phyloP scores from a whole-genome alignment of 768 basidiomycete species.

The Boletus barrowsii region DNA sequence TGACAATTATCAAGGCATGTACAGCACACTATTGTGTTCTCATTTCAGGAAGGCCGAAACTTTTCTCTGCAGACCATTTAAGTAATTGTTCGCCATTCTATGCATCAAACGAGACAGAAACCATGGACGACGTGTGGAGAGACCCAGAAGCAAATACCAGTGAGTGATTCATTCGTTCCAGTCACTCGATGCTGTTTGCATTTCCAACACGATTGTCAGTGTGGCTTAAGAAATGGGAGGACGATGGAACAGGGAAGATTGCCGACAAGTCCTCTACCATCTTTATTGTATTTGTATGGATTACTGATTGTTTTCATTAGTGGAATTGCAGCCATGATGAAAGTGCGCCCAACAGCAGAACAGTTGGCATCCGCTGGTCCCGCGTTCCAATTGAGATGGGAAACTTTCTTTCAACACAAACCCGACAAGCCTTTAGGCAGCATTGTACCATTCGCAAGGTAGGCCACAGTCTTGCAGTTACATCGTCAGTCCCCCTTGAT shows the following conservation, averaged over 20 bases:
- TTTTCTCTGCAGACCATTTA: constrained; percentile 28
- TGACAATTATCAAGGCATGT: constrained; percentile 57
- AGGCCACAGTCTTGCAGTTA: constrained; percentile 2
- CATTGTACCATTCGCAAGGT: constrained; percentile 43
- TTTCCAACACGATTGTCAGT: constrained; percentile 14
- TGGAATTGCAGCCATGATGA: constrained; percentile 51
- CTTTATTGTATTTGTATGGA: not conserved
- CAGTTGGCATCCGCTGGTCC: constrained; percentile 45
- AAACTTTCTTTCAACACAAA: constrained; percentile 43
- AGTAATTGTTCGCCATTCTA: constrained; percentile 30
- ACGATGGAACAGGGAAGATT: constrained; percentile 45
- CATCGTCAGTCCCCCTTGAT: not conserved
- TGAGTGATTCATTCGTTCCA: constrained; percentile 22
- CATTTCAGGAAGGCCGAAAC: too few relatives aligned
- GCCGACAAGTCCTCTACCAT: constrained; percentile 46
- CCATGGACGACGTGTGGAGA: constrained; percentile 46
- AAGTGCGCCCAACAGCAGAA: constrained; percentile 47
- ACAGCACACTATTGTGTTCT: rapidly evolving
- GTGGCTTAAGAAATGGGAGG: constrained; percentile 30
- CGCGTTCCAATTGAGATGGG: constrained; percentile 48
- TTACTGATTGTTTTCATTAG: constrained; percentile 27
- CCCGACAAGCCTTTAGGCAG: constrained; percentile 56
- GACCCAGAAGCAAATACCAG: constrained; percentile 37
- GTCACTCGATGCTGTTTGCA: not conserved
- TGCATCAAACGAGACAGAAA: constrained; percentile 43